Evolutionary conservation across 2,329 filamentous ascomycete species (phyloP), one percentile per base, ranked within the genome.

Genomic region (Biscogniauxia sp.): DNA sequence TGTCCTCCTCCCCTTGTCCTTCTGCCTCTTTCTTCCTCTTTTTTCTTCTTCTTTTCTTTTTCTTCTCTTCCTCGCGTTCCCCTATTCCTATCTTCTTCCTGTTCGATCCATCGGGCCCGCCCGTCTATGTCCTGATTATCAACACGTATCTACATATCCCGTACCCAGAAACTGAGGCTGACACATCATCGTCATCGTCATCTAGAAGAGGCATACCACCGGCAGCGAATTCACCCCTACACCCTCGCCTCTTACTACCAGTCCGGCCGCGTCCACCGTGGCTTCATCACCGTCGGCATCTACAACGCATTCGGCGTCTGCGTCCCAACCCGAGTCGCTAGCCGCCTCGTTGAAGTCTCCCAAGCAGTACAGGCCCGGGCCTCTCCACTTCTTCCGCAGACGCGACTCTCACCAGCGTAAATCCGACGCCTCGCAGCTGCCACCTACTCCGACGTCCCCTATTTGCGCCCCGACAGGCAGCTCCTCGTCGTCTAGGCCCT

Each of bases 401-500:
- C 65, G 62, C 32, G 62, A 70, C 28, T 63, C 64, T 52, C 63
- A 65, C 58, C 59, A 65, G 13, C 53, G 64, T 55, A 54, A 54
- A n/a, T 56, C 66, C 51, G 61, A 64, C 32, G 41, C 26, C 19
- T 53, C 54, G 5, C 62, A 58, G 28, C 57, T 55, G 32, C 58
- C 63, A 11, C 57, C 61, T 9, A 62, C 63, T 1, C 61, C 63
- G 20, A 59, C 60, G 49, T 62, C 59, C 23, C 58, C 63, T 52
- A 53, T 51, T n/a, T 51, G 61, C 49, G 57, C 50, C 37, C 13
- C 57, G 50, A 53, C 61, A 37, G 60, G 23, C 20, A 25, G 60
- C 53, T 20, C 58, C 17, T 60, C 58, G 28, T 61, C 61, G 53
- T 59, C 57, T 52, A 55, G 62, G 28, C 62, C 66, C 28, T 62